Evolutionary conservation across 1,139 yeast genomes (phyloP), one percentile per base, ranked within the genome.

Genomic region (Hansenula sp.): DNA sequence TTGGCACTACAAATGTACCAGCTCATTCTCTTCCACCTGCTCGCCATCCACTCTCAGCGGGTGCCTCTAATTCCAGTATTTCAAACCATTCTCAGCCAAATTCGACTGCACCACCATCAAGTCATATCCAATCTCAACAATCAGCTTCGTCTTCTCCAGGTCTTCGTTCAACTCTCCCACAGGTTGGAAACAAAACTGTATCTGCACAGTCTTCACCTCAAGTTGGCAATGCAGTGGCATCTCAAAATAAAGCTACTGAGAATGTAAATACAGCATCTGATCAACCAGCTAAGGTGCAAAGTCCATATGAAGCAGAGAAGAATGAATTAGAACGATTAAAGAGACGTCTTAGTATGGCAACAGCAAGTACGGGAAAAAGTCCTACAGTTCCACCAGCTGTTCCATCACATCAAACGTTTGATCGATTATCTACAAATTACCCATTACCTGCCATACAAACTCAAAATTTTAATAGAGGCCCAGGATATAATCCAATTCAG

Each of bases 401-500:
- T 3, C 35, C 35, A 25, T 3, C 29, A 4, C 35, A 33, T n/a
- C 35, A 33, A 19, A 24, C 29, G 18, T 33, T 25, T 25, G 35
- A 33, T 25, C 24, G 35, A 33, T n/a, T 33, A 13, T 33, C 35
- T 9, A 33, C 35, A 17, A 25, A 11, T 21, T 21, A 21, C 9
- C 24, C 24, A 11, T 4, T 24, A 4, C 26, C 26, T 24, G 26
- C 13, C 5, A 10, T 24, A 11, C 13, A 4, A 8, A 8, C 8
- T 24, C 26, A 11, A 10, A 13, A 11, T 10, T 8, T 24, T 24
- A 11, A 25, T 25, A 11, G 27, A 7, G 13, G 6, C 27, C 5
- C 27, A 25, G 27, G 13, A n/a, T n/a, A n/a, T n/a, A n/a, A n/a
- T n/a, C n/a, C n/a, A n/a, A n/a, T n/a, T n/a, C n/a, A n/a, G n/a